Conservation (phyloP, 1,284 basidiomycete genomes). For the Lentinus polychrous region DNA sequence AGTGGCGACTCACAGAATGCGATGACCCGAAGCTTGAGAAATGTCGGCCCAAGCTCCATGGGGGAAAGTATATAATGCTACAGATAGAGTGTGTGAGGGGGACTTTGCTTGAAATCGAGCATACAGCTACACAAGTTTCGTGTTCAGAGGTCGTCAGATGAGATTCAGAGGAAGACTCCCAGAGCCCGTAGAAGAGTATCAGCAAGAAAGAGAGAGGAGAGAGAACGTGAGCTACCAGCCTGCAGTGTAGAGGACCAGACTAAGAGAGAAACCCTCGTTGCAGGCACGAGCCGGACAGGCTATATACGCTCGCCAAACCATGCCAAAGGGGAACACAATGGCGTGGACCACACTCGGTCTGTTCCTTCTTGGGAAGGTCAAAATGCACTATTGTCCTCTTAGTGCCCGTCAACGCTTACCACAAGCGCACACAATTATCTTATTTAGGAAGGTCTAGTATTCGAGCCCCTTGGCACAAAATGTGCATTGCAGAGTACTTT, state of each 20-base stretch:
- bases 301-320: neutral
- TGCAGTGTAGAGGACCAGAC: neutral
- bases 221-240: neutral
- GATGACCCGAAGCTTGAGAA: slow-evolving; percentile 32
- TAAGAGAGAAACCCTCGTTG: neutral
- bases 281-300: neutral
- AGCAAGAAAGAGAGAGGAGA: neutral
- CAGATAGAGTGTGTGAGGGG: neutral
- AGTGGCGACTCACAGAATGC: slow-evolving; percentile 33
- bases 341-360: neutral
- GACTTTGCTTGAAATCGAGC: too few species aligned
- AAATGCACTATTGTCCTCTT: neutral
- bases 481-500: neutral
- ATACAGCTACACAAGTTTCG: too few species aligned
- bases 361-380: neutral
- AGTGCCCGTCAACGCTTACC: neutral
- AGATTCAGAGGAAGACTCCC: neutral
- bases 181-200: neutral
- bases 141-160: too few species aligned
- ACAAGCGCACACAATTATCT: neutral
- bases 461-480: neutral
- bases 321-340: neutral
- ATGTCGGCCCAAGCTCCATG: slow-evolving; percentile 13
- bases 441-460: too few species aligned
- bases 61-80: neutral